Evolutionary conservation across 768 basidiomycete species (phyloP).

Genomic region (Boletus pseudopeckii): DNA sequence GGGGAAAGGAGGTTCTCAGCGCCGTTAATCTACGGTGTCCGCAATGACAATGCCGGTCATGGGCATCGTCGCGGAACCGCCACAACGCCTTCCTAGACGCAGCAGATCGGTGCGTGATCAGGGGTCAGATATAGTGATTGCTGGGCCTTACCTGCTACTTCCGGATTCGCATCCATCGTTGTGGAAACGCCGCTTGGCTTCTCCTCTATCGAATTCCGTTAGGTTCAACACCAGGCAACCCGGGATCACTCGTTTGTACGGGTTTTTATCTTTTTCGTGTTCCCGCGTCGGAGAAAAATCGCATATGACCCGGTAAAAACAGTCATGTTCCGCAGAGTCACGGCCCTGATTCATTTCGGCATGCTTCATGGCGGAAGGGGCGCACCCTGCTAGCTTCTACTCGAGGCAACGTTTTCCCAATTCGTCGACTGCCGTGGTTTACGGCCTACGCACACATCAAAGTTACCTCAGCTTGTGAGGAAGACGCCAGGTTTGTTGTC

Average conservation of each 20-base stretch:
- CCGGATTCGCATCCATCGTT: slow-evolving; percentile 23
- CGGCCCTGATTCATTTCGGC: slow-evolving; percentile 33
- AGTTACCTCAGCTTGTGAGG: not conserved
- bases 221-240: slow-evolving; percentile 4
- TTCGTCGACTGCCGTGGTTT: slow-evolving; percentile 5
- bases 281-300: slow-evolving; percentile 2
- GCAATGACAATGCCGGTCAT: slow-evolving; percentile 25
- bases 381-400: slow-evolving; percentile 3
- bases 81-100: slow-evolving; percentile 26
- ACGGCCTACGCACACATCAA: not conserved
- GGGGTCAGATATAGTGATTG: slow-evolving; percentile 22
- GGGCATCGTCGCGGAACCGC: slow-evolving; percentile 23
- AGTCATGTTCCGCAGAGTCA: slow-evolving; percentile 1
- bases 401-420: slow-evolving; percentile 19
- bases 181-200: slow-evolving; percentile 26
- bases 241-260: not conserved
- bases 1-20: slow-evolving; percentile 4
- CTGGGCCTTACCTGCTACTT: slow-evolving; percentile 24
- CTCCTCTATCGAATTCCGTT: slow-evolving; percentile 7
- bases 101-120: slow-evolving; percentile 26
- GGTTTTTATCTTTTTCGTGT: not conserved
- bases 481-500: not conserved
- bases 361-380: slow-evolving; percentile 13
- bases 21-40: slow-evolving; percentile 23
- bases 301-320: not conserved